Evolutionary conservation across 148 eudicot species (phyloP), one percentile per base, ranked within the genome.

Genomic region (Talinum fruticosum): DNA sequence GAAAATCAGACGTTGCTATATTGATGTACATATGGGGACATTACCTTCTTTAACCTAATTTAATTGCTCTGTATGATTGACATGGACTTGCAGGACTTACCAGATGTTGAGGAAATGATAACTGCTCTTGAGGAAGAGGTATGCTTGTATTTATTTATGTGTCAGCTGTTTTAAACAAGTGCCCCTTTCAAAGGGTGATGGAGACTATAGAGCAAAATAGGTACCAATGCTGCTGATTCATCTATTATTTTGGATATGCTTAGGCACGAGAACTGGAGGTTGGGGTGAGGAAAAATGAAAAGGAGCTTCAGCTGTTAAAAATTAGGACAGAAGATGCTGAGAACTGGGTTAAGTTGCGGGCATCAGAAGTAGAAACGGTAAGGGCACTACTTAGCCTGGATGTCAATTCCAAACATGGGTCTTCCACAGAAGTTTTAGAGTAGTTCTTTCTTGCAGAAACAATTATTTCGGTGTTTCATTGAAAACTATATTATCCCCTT

Each of bases 121-220:
- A 71, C 47, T 79, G 79, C 69, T 59, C 88, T 90, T 57, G 90
- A 95, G 83, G 82, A 83, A 83, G 90, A 93, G 93, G 99, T 95
- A 59, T 74, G 47, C 59, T 77, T 70, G 10, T 74, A 68, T 59
- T 76, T 64, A 61, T 66, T 54, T 32, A 4, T 45, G 70, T 67
- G 34, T 65, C 38, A n/a, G 32, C 79, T 66, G 65, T 34, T 29
- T 73, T 74, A 23, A 69, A 53, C 35, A 32, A 29, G 13, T 76
- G 68, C 68, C 81, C 81, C 32, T 28, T 79, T 69, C 61, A 34
- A 5, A 2, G 47, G 12, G 12, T 10, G 14, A 6, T 65, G 71
- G 29, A 8, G 69, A 73, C 51, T 37, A 0, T 36, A 38, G 75
- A 49, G 73, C 13, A 32, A 71, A 83, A 51, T 28, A 29, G 34